Percentiles rank a stretch among this genome's conserved stretches.
Evolutionary conservation across 805 yeast species (phyloP).

Genomic region (Starmerella roubikii): DNA sequence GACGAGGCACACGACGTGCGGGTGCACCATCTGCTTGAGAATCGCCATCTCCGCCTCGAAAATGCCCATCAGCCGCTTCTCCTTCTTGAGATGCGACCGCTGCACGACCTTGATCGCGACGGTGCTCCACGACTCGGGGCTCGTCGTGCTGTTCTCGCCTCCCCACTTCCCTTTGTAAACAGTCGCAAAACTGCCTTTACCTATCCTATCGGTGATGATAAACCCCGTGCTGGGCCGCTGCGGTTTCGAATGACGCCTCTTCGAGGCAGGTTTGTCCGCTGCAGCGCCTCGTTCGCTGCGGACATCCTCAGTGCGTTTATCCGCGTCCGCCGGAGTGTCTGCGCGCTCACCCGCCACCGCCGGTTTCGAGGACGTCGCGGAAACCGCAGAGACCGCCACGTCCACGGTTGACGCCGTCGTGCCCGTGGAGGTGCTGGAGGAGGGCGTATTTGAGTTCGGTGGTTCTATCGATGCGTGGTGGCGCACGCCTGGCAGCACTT

Average conservation of each 20-base stretch:
- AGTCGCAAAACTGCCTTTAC: conserved; percentile 90
- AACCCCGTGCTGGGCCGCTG: conserved; percentile 13
- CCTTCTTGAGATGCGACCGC: conserved; percentile 48
- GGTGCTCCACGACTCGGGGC: conserved; percentile 25
- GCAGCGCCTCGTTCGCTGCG: no score
- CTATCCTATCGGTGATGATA: conserved; percentile 58
- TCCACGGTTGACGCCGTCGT: no score
- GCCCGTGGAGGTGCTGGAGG: no score
- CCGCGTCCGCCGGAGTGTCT: no score
- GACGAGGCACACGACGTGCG: conserved; percentile 76
- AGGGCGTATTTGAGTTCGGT: no score
- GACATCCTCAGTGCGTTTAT: no score
- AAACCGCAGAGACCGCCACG: no score
- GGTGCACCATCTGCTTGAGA: conserved; percentile 74
- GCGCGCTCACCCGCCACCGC: no score
- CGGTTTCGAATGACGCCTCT: not conserved
- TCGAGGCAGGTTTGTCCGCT: no score
- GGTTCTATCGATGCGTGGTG: no score
- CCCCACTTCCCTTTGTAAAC: conserved; percentile 65
- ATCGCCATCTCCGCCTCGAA: conserved; percentile 86
- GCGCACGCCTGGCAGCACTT: no score
- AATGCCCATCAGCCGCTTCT: conserved; percentile 77
- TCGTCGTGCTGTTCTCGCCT: conserved; percentile 24
- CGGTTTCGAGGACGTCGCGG: no score
- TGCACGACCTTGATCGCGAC: conserved; percentile 87